Evolutionary conservation across 805 yeast species (phyloP).

Genomic region (Teunomyces aglyptinius): DNA sequence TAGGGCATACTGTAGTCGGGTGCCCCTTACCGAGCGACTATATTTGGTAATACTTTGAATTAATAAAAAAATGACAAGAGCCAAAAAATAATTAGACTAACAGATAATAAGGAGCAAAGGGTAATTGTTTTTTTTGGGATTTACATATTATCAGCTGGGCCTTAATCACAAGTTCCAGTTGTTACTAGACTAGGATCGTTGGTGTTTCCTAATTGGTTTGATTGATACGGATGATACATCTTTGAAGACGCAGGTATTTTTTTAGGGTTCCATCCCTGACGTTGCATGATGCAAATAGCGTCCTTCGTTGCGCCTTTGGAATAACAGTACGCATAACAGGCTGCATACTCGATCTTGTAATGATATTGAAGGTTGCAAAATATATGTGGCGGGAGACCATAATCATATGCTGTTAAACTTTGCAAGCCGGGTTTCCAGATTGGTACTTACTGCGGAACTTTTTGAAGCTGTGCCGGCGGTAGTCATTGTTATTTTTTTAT

Average conservation of each 20-base stretch:
- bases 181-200: background rate
- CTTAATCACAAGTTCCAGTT: background rate
- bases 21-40: background rate
- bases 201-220: background rate
- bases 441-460: background rate
- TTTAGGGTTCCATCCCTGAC: conserved; percentile 1
- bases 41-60: background rate
- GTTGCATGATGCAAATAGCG: conserved; percentile 2
- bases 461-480: background rate
- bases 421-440: background rate
- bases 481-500: background rate
- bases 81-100: background rate
- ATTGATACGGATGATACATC: background rate
- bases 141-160: background rate
- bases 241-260: background rate
- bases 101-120: background rate
- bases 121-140: background rate
- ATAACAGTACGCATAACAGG: background rate
- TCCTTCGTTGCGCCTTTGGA: conserved; percentile 1
- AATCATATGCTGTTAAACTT: background rate
- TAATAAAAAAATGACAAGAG: background rate
- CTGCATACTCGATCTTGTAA: background rate
- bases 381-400: background rate
- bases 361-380: background rate
- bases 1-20: background rate